Evolutionary conservation across 306 rosid species (phyloP).

Genomic region (Malus asiatica): DNA sequence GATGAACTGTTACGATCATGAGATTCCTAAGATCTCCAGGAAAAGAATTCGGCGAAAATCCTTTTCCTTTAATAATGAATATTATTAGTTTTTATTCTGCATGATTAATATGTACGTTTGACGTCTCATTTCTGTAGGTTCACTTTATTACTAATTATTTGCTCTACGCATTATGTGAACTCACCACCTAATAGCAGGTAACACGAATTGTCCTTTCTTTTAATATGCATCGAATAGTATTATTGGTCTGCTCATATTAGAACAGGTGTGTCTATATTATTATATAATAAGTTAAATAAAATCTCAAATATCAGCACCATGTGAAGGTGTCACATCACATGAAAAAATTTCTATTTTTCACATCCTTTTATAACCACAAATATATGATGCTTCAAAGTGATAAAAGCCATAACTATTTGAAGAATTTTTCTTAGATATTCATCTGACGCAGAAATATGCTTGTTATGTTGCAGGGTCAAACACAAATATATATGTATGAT

Average conservation of each 20-base stretch:
- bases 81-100: not conserved
- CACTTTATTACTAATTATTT: constrained; percentile 63
- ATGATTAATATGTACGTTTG: no score
- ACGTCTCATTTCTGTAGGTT: constrained; percentile 41
- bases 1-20: no score
- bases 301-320: not conserved
- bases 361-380: not conserved
- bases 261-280: no score
- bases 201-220: not conserved
- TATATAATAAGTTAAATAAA: no score
- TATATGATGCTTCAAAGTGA: not conserved
- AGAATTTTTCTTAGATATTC: not conserved
- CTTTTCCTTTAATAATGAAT: not conserved
- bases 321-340: not conserved
- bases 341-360: not conserved
- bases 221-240: not conserved
- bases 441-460: not conserved
- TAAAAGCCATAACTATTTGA: not conserved
- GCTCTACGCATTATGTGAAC: not conserved
- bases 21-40: fast-evolving
- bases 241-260: not conserved
- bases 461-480: not conserved
- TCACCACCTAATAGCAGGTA: constrained; percentile 30
- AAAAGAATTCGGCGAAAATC: no score
- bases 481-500: not conserved